Conservation (phyloP, 2,329 filamentous ascomycete genomes). For the Neodidymelliopsis sp. region DNA sequence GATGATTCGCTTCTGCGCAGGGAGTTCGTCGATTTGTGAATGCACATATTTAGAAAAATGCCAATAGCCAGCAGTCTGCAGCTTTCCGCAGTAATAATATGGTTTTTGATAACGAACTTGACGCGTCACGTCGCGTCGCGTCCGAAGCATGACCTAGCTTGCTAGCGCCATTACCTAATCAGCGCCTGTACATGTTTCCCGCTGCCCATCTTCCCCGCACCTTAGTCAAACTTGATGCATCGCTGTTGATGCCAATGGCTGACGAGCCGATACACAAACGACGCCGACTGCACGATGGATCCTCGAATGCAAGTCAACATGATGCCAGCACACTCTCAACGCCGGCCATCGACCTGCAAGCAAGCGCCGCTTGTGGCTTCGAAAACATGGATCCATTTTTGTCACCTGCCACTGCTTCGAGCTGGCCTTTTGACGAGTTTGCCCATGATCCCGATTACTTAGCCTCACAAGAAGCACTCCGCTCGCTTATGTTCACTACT, state of each 20-base stretch:
- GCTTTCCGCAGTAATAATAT: slow-evolving; percentile 3
- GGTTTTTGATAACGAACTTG: neutral
- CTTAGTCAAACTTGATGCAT: neutral
- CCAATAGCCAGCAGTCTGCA: neutral
- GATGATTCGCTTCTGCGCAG: slow-evolving; percentile 44
- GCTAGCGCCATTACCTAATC: neutral
- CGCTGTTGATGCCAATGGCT: neutral
- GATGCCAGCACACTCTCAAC: neutral
- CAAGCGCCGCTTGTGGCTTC: slow-evolving; percentile 3
- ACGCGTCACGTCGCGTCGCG: neutral
- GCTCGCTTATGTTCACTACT: slow-evolving; percentile 38
- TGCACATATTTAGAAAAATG: neutral
- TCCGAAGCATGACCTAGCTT: too few relatives aligned
- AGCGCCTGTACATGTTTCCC: neutral
- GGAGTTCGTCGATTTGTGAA: slow-evolving; percentile 45
- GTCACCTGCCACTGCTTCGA: slow-evolving; percentile 30
- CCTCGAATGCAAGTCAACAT: neutral
- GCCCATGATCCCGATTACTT: slow-evolving; percentile 38
- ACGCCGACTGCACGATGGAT: neutral
- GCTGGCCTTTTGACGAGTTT: slow-evolving; percentile 39
- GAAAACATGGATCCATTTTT: slow-evolving; percentile 33
- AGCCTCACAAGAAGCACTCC: slow-evolving; percentile 39
- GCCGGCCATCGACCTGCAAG: neutral
- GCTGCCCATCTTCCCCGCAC: neutral
- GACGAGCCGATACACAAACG: slow-evolving; percentile 4